Evolutionary conservation across 2,329 filamentous ascomycete species (phyloP), one percentile per base, ranked within the genome.

Genomic region (Fusarium sublunatum): DNA sequence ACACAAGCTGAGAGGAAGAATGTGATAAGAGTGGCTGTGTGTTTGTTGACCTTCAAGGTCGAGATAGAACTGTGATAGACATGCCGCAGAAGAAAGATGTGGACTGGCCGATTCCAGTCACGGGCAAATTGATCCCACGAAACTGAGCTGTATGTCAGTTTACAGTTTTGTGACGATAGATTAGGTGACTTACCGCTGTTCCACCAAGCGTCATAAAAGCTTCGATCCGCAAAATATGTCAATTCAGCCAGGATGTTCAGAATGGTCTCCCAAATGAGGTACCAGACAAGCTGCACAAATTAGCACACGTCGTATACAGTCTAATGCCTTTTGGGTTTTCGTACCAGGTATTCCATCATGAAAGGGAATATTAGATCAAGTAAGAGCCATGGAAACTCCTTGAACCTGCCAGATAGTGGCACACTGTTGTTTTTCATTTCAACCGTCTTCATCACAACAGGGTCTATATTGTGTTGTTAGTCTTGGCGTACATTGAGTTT

Each of bases 11-110:
- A 89, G 15, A 93, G 78, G 64, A 92, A 82, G 71, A 93, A 93
- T 1, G 90, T 93, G 40, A 91, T 87, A 48, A 92, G 84, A 0
- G 90, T 92, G 2, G 91, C 91, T 5, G 86, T 86, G 64, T 86
- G 83, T 71, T 88, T 89, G 67, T 87, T 86, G 47, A 93, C 81
- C 58, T 87, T 87, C 74, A 92, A 85, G 9, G 88, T 86, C 2
- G 88, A 91, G 70, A 93, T 93, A 41, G 87, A 90, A 41, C 84
- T 87, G 76, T 93, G 90, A 72, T 93, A 93, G 57, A 93, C 91
- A 70, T 93, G 91, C 12, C 91, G 83, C 3, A 93, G 81, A 26
- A 93, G 78, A 74, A 93, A 93, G 68, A 89, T 88, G 72, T 93
- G 90, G 5, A 93, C 90, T 0, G 91, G 90, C 3, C 78, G 76